These are phyloP conservation scores for Suillus discolor DNA, from an alignment of 768 basidiomycete genomes.

Conservation along the genomic window DNA sequence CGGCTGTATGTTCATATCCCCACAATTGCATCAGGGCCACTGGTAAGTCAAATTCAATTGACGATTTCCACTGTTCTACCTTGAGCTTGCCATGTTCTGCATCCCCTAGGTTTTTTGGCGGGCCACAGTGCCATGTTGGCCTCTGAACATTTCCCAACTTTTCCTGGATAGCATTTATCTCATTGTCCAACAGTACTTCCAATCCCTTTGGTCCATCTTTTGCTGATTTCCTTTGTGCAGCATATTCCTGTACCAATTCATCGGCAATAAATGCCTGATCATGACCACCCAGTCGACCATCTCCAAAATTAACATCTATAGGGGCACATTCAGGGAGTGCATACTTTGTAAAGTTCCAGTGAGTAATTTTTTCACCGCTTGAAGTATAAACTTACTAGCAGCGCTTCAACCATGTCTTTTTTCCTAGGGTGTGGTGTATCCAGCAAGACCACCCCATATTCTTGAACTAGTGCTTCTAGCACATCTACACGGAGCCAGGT, in stretches of 20 bases:
- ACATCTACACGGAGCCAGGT: not conserved
- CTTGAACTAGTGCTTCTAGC: not conserved
- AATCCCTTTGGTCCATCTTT: no score
- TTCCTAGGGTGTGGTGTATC: not conserved
- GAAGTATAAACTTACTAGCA: not conserved
- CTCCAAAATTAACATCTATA: not conserved
- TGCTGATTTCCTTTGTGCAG: no score
- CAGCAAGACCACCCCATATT: not conserved
- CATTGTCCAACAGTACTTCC: not conserved
- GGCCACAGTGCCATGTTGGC: conserved; percentile 30
- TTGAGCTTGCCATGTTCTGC: conserved; percentile 35
- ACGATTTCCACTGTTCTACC: conserved; percentile 35
- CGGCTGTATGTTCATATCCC: conserved; percentile 11
- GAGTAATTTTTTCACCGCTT: no score
- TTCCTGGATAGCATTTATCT: conserved; percentile 7
- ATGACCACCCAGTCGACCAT: not conserved
- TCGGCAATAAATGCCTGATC: not conserved
- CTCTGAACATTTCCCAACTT: not conserved
- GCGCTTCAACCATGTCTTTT: not conserved
- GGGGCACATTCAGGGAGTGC: not conserved
- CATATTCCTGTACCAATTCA: not conserved
- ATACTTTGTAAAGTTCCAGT: not conserved
- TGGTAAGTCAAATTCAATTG: conserved; percentile 10
- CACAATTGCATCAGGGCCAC: conserved; percentile 34
- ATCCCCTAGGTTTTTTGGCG: conserved; percentile 20